Conservation (phyloP, 345 rosid genomes). For the Ailanthus altissimus region DNA sequence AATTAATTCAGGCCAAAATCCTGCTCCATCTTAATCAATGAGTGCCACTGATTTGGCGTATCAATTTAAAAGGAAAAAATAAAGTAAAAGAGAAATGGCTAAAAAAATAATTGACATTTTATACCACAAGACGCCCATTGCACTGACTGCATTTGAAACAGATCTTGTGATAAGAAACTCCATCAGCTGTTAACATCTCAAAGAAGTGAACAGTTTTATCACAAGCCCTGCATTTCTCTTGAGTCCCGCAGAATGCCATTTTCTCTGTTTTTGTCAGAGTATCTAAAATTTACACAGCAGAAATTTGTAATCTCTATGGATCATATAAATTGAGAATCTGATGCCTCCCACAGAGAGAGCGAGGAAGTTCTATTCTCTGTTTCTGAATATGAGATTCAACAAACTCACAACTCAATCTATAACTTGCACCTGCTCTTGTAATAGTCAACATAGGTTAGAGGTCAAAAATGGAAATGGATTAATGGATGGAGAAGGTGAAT, state of each 20-base stretch:
- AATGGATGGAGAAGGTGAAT: slow-evolving; percentile 17
- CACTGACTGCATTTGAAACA: slow-evolving; percentile 94
- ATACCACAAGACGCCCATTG: slow-evolving; percentile 73
- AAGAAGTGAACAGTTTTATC: slow-evolving; percentile 71
- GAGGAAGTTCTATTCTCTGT: slow-evolving; percentile 9
- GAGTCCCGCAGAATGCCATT: slow-evolving; percentile 64
- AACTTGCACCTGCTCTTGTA: not conserved
- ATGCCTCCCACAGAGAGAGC: not conserved
- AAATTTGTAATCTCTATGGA: slow-evolving; percentile 5
- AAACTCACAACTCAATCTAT: not conserved
- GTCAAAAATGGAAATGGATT: slow-evolving; percentile 3
- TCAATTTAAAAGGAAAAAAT: not conserved
- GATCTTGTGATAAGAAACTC: slow-evolving; percentile 72
- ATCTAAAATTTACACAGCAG: not conserved
- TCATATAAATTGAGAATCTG: not conserved
- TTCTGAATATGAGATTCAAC: slow-evolving; percentile 18
- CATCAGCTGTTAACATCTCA: slow-evolving; percentile 78
- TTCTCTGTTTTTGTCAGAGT: not conserved
- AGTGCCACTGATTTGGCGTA: too few species aligned
- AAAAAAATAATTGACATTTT: not conserved
- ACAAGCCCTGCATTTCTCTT: slow-evolving; percentile 79
- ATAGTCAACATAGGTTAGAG: not conserved
- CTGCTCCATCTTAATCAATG: too few species aligned
- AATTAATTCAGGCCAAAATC: not conserved
- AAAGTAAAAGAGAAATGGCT: not conserved